Conservation (phyloP, 2,329 filamentous ascomycete species). For the Exophiala bonariae region DNA sequence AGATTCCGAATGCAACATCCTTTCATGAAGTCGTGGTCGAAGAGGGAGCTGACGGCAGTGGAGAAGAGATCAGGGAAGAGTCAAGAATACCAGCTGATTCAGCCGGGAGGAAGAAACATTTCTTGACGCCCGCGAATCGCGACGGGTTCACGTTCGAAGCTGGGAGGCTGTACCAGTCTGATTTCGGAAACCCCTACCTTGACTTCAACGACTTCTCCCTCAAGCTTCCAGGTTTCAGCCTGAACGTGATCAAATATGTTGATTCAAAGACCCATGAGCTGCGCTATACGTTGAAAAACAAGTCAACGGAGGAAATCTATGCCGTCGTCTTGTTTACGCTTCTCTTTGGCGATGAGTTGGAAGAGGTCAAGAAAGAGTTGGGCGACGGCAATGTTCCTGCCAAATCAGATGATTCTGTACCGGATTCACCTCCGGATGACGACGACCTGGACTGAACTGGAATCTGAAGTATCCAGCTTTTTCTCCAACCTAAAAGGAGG, state of each 20-base stretch:
- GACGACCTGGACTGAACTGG: slow-evolving; percentile 16
- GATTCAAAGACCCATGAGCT: slow-evolving; percentile 74
- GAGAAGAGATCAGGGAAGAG: slow-evolving; percentile 46
- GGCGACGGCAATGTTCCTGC: slow-evolving; percentile 2
- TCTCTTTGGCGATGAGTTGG: slow-evolving; percentile 45
- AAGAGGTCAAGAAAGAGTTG: slow-evolving; percentile 24
- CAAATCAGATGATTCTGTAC: slow-evolving; percentile 2
- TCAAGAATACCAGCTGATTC: slow-evolving; percentile 54
- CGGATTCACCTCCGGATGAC: slow-evolving; percentile 9
- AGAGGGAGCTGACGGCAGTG: slow-evolving; percentile 64
- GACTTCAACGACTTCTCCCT: slow-evolving; percentile 67
- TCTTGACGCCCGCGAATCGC: slow-evolving; percentile 57
- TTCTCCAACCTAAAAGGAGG: too few species aligned
- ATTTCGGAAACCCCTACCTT: slow-evolving; percentile 91
- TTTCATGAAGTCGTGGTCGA: slow-evolving; percentile 58
- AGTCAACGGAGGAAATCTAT: slow-evolving; percentile 69
- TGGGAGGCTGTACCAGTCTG: slow-evolving; percentile 61
- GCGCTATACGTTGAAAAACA: slow-evolving; percentile 90
- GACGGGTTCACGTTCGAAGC: slow-evolving; percentile 62
- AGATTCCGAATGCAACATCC: slow-evolving; percentile 33
- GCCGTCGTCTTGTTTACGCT: slow-evolving; percentile 81
- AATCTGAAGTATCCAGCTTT: too few species aligned
- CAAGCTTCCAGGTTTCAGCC: slow-evolving; percentile 37
- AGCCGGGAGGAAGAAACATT: slow-evolving; percentile 60
- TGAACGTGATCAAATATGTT: slow-evolving; percentile 41